Evolutionary conservation across 345 rosid genomes (phyloP), one percentile per base, ranked within the genome.

Genomic region (Pugionium cornutum): DNA sequence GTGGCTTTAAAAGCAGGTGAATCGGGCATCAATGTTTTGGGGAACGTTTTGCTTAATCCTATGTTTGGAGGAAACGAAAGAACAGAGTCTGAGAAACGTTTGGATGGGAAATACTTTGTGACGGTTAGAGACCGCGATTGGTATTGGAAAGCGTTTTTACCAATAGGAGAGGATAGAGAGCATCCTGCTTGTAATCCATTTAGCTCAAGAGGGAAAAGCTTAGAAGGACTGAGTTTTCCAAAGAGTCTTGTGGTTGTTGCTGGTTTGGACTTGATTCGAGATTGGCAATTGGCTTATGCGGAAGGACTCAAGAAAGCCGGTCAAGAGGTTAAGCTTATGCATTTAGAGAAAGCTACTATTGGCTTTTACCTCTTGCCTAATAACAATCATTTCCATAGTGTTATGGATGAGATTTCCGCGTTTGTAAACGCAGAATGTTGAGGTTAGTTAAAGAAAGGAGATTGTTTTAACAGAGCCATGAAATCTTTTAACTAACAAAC

Each of bases 121-220:
- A 83, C 89, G 2, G 27, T 84, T 41, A 81, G 68, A 61, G 95
- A 87, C 30, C 72, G 95, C 1, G 98, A 92, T 59, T 92, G 98
- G 96, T 89, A 89, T 62, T 92, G 98, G 98, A 81, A 80, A 80
- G 96, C 98, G 2, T 92, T 79, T 72, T 77, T 92, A 7, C 96
- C 92, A 0, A 91, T 84, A 64, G 89, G 84, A 4, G 95, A 81
- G 53, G 84, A 92, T 58, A 81, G 96, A 68, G 95, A 92, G 57
- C 98, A 92, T 77, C 85, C 82, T 27, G 98, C 98, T 1, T 87
- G 95, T 73, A 92, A 87, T 66, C 96, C 92, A 6, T 87, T 89
- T 68, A 88, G 98, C 48, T 80, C 84, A 4, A 83, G 74, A 3
- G 95, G 75, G 9, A 83, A 54, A 47, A 77, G 79, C 66, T 78